A percentile compares a stretch with the other conserved stretches of the same genome.
Conservation (phyloP, 169 alveolate genomes). For the Cryptosporidium bovis region DNA sequence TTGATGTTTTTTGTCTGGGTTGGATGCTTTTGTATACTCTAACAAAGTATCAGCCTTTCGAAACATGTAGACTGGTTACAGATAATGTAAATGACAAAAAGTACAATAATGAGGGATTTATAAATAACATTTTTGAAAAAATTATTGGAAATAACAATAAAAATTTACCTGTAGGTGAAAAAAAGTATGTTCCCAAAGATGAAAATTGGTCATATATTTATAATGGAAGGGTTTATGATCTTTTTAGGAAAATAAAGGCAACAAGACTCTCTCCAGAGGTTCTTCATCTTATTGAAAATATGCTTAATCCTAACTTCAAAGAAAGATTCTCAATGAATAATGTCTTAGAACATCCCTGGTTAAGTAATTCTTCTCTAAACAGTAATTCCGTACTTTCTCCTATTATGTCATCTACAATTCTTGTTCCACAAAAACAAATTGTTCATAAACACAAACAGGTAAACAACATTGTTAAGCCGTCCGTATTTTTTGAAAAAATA, state of each 20-base stretch:
- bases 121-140: neutral
- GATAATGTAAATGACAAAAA: neutral
- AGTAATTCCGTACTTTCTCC: neutral
- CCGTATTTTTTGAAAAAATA: constrained; percentile 9
- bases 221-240: constrained; percentile 31
- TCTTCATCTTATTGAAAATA: constrained; percentile 49
- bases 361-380: neutral
- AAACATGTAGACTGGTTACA: constrained; percentile 68
- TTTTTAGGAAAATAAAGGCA: constrained; percentile 46
- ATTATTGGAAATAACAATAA: neutral
- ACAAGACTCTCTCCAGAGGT: constrained; percentile 50
- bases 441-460: neutral
- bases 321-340: constrained; percentile 51
- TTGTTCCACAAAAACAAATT: neutral
- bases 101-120: constrained; percentile 28
- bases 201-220: constrained; percentile 41
- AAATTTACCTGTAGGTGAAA: neutral
- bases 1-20: constrained; percentile 83
- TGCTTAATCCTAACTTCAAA: constrained; percentile 41
- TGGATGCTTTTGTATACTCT: constrained; percentile 82
- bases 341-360: constrained; percentile 66
- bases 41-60: constrained; percentile 82
- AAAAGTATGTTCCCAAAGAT: constrained; percentile 21
- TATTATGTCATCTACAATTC: constrained; percentile 48
- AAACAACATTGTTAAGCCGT: constrained; percentile 33